A percentile compares a stretch with the other conserved stretches of the same genome.
phyloP scores from a whole-genome alignment of 1,284 basidiomycete species.

The Sporisorium exsertum region DNA sequence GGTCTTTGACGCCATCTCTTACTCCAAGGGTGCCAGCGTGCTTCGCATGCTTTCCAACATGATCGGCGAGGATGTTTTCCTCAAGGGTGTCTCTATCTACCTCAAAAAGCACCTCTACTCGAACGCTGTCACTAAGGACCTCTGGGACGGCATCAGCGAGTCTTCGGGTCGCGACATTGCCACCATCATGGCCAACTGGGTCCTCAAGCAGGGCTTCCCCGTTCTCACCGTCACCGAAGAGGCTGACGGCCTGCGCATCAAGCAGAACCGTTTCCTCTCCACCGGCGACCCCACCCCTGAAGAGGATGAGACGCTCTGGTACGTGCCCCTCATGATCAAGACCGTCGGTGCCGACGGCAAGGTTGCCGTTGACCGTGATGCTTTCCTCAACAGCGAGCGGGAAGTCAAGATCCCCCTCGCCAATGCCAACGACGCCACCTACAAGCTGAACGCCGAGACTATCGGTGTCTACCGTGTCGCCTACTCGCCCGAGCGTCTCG shows the following conservation, averaged over 20 bases:
- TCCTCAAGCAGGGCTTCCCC: slow-evolving; percentile 80
- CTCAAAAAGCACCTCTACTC: slow-evolving; percentile 85
- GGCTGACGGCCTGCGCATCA: slow-evolving; percentile 72
- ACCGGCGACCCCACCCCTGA: slow-evolving; percentile 77
- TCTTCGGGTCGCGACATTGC: slow-evolving; percentile 83
- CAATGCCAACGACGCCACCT: slow-evolving; percentile 75
- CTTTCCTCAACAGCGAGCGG: slow-evolving; percentile 77
- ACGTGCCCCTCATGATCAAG: slow-evolving; percentile 82
- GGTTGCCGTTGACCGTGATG: slow-evolving; percentile 75
- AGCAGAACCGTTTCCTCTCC: slow-evolving; percentile 92
- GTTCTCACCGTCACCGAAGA: slow-evolving; percentile 86
- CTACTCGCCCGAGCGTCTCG: slow-evolving; percentile 84
- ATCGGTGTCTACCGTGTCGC: slow-evolving; percentile 90
- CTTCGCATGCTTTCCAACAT: slow-evolving; percentile 85
- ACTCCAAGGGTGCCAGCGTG: slow-evolving; percentile 74
- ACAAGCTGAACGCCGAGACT: slow-evolving; percentile 89
- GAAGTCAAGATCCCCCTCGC: slow-evolving; percentile 77
- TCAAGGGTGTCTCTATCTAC: slow-evolving; percentile 78
- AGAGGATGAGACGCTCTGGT: slow-evolving; percentile 93
- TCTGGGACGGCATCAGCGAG: slow-evolving; percentile 88
- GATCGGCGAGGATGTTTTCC: slow-evolving; percentile 83
- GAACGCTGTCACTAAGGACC: slow-evolving; percentile 86
- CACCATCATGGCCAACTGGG: slow-evolving; percentile 91
- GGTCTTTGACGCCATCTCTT: slow-evolving; percentile 67
- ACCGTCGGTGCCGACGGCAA: slow-evolving; percentile 76